phyloP scores from a whole-genome alignment of 257 asterid species.

The Solanum okadae region DNA sequence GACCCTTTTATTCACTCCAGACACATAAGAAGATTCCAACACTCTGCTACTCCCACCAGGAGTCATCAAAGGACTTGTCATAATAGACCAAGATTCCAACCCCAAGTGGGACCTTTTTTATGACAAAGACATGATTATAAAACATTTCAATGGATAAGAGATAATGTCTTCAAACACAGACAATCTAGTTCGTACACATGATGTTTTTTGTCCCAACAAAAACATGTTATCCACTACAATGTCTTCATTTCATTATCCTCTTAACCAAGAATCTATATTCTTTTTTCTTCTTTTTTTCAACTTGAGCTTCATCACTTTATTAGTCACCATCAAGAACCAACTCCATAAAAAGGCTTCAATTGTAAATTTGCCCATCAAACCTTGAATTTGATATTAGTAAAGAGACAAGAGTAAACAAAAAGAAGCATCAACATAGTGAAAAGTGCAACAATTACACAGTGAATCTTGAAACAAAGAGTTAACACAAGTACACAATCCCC shows the following conservation, averaged over 20 bases:
- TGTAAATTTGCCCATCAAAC: neutral
- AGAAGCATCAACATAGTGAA: neutral
- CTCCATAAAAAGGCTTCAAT: neutral
- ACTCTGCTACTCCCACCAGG: neutral
- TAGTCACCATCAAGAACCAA: neutral
- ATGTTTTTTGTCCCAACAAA: neutral
- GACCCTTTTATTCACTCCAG: neutral
- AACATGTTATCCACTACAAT: neutral
- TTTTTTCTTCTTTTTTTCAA: neutral
- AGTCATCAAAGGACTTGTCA: neutral
- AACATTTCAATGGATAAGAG: neutral
- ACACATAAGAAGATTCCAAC: constrained; percentile 1
- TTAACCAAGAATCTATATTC: neutral
- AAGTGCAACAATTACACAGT: neutral
- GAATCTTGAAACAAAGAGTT: neutral
- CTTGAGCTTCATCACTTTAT: neutral
- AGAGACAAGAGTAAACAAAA: neutral
- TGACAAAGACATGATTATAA: neutral
- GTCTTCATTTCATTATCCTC: neutral
- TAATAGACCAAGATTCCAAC: constrained; percentile 7
- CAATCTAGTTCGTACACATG: neutral
- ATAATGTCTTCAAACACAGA: neutral
- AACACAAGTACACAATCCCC: constrained; percentile 8
- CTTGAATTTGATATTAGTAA: neutral
- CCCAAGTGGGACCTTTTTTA: neutral